Evolutionary conservation across 163 green algal species (phyloP).

Genomic region (Chlorella variabilis): DNA sequence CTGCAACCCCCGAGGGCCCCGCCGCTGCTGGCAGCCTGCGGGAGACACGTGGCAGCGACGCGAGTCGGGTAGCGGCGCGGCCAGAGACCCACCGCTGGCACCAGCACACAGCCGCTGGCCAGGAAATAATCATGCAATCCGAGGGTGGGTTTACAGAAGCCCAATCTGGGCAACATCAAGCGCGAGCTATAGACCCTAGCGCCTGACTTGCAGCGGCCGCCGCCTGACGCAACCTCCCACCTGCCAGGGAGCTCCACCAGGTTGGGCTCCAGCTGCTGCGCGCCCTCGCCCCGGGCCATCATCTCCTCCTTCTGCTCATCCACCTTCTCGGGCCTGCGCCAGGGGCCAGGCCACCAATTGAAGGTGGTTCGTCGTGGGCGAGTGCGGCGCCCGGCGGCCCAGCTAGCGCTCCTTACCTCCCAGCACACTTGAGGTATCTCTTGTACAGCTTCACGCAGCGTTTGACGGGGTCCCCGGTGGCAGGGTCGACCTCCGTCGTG

Average conservation of each 20-base stretch:
- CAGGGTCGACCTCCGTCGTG: conserved; percentile 25
- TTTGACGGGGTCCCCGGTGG: conserved; percentile 39
- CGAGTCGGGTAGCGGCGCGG: too few relatives aligned
- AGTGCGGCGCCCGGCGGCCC: background rate
- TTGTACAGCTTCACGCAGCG: conserved; percentile 46
- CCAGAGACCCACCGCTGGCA: too few relatives aligned
- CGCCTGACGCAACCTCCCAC: too few relatives aligned
- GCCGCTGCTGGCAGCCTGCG: background rate
- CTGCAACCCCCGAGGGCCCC: background rate
- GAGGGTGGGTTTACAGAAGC: too few relatives aligned
- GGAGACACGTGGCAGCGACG: too few relatives aligned
- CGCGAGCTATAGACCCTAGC: too few relatives aligned
- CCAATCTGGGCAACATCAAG: too few relatives aligned
- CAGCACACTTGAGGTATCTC: conserved; percentile 41
- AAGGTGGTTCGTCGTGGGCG: background rate
- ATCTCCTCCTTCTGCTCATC: conserved; percentile 40
- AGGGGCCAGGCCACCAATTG: too few relatives aligned
- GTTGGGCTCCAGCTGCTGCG: conserved; percentile 1
- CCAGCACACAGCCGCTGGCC: too few relatives aligned
- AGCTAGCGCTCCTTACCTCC: conserved; percentile 36
- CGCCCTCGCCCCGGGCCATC: conserved; percentile 16
- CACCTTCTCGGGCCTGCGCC: conserved; percentile 19
- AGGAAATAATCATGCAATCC: too few relatives aligned
- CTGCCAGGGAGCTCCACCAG: background rate
- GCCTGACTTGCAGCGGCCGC: too few relatives aligned